phyloP scores from a whole-genome alignment of 345 rosid genomes.

The Eucalyptus camaldulensis region DNA sequence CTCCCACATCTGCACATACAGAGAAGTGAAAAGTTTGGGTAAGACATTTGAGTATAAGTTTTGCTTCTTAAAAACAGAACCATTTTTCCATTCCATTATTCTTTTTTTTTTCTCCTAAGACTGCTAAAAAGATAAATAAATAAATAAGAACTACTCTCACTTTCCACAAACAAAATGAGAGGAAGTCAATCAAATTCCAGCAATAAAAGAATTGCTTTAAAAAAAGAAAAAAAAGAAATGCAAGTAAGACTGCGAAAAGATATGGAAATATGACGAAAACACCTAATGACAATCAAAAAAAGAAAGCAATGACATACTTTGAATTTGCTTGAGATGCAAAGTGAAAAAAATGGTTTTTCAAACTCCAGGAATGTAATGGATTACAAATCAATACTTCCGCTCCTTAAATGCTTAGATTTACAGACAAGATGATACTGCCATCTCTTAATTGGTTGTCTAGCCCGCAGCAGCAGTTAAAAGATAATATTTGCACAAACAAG shows the following conservation, averaged over 20 bases:
- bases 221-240: background rate
- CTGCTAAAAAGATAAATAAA: background rate
- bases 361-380: background rate
- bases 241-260: background rate
- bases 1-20: slow-evolving; percentile 65
- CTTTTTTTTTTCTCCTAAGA: background rate
- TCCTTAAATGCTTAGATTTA: background rate
- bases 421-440: background rate
- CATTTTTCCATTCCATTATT: background rate
- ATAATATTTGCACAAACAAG: background rate
- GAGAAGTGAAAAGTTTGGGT: background rate
- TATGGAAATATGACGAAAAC: background rate
- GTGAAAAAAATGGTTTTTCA: background rate
- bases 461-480: background rate
- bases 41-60: background rate
- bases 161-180: background rate
- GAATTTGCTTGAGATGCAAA: background rate
- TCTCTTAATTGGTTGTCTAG: background rate
- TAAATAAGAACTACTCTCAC: background rate
- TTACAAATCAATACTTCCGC: background rate
- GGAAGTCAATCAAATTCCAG: background rate
- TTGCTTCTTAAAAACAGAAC: background rate
- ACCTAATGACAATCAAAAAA: background rate
- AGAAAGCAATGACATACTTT: background rate
- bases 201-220: background rate